phyloP scores from a whole-genome alignment of 1,139 yeast species.

The Oligophagozyma castellii region DNA sequence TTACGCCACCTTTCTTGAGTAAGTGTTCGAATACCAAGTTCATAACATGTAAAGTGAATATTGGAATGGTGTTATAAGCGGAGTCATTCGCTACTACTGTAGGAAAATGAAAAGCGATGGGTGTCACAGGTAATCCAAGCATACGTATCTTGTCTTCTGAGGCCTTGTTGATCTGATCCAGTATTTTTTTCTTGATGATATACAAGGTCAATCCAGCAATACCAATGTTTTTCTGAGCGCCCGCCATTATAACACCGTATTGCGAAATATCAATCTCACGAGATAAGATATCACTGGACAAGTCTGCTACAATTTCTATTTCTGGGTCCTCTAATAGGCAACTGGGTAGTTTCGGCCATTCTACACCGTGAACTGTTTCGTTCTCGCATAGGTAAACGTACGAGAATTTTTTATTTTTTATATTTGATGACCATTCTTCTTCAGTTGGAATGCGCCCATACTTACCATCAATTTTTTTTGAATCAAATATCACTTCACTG shows the following conservation, averaged over 20 bases:
- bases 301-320: conserved; percentile 79
- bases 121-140: conserved; percentile 59
- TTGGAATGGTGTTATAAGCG: conserved; percentile 89
- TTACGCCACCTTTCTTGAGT: conserved; percentile 46
- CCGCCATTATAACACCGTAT: conserved; percentile 84
- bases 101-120: conserved; percentile 81
- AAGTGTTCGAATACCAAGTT: conserved; percentile 61
- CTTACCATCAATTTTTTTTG: conserved; percentile 42
- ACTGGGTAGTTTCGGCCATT: conserved; percentile 45
- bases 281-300: conserved; percentile 86
- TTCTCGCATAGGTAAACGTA: conserved; percentile 87
- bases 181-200: conserved; percentile 67
- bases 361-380: conserved; percentile 92
- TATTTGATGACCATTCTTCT: conserved; percentile 41
- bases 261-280: conserved; percentile 67
- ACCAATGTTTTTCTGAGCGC: conserved; percentile 96
- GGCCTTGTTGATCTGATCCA: conserved; percentile 40
- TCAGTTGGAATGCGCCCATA: conserved; percentile 58
- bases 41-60: conserved; percentile 77
- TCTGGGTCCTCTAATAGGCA: conserved; percentile 44
- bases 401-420: conserved; percentile 42
- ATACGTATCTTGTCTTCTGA: conserved; percentile 45
- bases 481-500: conserved; percentile 53
- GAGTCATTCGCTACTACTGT: conserved; percentile 80
- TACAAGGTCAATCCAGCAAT: conserved; percentile 89